Evolutionary conservation across 1,139 yeast species (phyloP), one percentile per base, ranked within the genome.

Genomic region (Pichia sp.): DNA sequence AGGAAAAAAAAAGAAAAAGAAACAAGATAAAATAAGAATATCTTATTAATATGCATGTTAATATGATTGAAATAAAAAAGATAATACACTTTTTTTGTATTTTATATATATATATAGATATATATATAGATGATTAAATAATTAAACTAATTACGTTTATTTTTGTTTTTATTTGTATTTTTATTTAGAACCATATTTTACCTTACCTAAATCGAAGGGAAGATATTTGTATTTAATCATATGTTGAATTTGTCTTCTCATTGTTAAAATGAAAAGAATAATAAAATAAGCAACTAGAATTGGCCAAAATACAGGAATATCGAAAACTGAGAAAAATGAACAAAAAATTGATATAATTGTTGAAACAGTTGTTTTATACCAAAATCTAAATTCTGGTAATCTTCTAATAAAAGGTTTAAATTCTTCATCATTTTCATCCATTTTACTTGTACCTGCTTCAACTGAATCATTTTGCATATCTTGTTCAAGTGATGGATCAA

Each of bases 251-350:
- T 92, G 98, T 65, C 87, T 85, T 66, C 96, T 82, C 97, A 92
- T 92, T 27, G 97, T 90, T 57, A 94, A 73, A 10, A 87, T 67
- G 66, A 92, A 90, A 49, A 92, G 74, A 31, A 84, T 69, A 51
- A 89, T 68, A 65, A 92, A 94, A 67, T 92, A 92, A 64, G 89
- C 71, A 63, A 92, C 75, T 53, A 92, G 74, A 49, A 92, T 90
- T 41, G 98, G 98, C 98, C 98, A 94, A 63, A 87, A 90, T 7
- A 90, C 97, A 9, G 98, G 98, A 41, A 92, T 76, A 63, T 92
- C 97, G 54, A 87, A 82, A 45, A 85, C 62, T 4, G 80, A 56
- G 57, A 85, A 80, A 48, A 82, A 67, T 0, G 95, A 74, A 56
- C 83, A 68, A 34, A 82, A 51, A 32, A 89, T 60, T 4, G 94